Base-by-base conservation (phyloP, 1,139 yeast genomes). In the Dujonia santamariae region DNA sequence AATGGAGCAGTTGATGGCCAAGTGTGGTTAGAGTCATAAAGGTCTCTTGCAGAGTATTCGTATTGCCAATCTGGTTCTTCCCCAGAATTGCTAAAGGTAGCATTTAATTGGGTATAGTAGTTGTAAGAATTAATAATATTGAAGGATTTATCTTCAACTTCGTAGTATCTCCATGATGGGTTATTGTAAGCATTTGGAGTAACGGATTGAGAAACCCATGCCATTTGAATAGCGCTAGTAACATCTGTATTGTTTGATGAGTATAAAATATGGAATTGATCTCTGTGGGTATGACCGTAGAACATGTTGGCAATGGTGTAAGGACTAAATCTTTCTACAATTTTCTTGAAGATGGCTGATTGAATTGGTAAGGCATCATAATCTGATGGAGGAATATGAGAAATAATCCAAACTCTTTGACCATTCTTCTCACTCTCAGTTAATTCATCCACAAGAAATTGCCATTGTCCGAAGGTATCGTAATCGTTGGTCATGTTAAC, bases 141-240 rank as follows among this genome's bases (percentile, higher is more conserved):
- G 61, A 79, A 80, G 4, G 85, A 72, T 44, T 73, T 61, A 17
- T 74, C 62, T 52, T 82, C 87, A 30, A 82, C 83, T 47, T 77
- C 78, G 49, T 82, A 82, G 57, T 79, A 80, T 53, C 85, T 70
- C 84, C 85, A 82, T 19, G 80, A 70, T 12, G 88, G 88, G 51
- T 82, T 82, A 45, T 64, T 65, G 43, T 76, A 63, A 7, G 64
- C 57, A 45, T 68, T 63, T 7, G 88, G 87, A 11, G 88, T 80
- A 27, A 82, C 70, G 1, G 85, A 75, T 43, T 78, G 87, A 1
- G 74, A 67, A 36, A 81, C 70, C 83, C 83, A 82, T 0, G 85
- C 80, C 61, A 75, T 63, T 47, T 72, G 70, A 20, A 79, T 46
- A 3, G 75, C 76, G 30, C 67, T 67, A 3, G 61, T 67, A 19